Evolutionary conservation across 257 asterid species (phyloP).

Genomic region (Scutellaria minor): DNA sequence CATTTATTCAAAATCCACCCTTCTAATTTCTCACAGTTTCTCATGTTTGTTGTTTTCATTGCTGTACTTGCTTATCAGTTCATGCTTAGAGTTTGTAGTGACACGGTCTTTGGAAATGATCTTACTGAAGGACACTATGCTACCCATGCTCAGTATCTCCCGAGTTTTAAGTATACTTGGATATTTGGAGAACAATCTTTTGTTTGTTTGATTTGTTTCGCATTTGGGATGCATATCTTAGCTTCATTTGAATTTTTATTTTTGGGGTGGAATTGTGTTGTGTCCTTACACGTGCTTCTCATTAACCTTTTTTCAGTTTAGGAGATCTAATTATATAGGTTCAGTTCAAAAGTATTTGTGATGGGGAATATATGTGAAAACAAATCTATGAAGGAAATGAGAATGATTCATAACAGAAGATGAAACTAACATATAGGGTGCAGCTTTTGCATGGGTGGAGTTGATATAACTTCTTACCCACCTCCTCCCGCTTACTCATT

Average conservation of each 20-base stretch:
- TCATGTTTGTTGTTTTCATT: background rate
- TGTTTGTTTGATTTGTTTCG: background rate
- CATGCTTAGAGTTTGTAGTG: background rate
- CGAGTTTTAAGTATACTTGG: background rate
- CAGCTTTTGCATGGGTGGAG: background rate
- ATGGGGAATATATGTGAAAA: background rate
- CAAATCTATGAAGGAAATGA: slow-evolving; percentile 4
- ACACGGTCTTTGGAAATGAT: background rate
- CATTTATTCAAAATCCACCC: background rate
- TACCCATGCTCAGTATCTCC: background rate
- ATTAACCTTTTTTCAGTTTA: background rate
- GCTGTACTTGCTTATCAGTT: background rate
- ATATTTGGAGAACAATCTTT: background rate
- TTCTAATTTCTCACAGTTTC: background rate
- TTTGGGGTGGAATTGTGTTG: no score
- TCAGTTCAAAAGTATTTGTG: background rate
- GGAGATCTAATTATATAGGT: background rate
- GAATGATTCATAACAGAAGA: background rate
- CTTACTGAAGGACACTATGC: background rate
- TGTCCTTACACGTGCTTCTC: no score
- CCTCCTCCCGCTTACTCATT: slow-evolving; percentile 13
- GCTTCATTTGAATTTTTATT: no score
- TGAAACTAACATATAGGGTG: background rate
- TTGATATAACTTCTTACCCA: slow-evolving; percentile 3
- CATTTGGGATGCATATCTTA: background rate